Evolutionary conservation across 2,329 filamentous ascomycete species (phyloP).

Genomic region (Cladophialophora bantiana): DNA sequence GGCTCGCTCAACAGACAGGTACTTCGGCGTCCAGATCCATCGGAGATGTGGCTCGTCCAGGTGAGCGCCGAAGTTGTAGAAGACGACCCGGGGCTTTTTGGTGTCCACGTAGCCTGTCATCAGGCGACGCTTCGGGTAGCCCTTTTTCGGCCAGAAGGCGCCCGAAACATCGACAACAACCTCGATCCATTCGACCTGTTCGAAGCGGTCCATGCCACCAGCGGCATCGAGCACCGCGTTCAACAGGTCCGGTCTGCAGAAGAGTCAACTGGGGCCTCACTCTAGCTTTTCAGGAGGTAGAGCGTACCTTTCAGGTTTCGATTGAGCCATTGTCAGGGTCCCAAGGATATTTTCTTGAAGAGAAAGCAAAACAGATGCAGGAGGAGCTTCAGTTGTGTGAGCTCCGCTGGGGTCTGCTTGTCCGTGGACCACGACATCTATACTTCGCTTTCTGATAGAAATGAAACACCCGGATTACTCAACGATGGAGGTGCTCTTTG

Average conservation of each 20-base stretch:
- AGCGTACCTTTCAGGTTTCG: background rate
- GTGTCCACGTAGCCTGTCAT: background rate
- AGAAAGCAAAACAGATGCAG: too few species aligned
- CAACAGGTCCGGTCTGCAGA: constrained; percentile 1
- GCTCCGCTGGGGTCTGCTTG: background rate
- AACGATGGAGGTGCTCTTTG: background rate
- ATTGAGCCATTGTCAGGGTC: background rate
- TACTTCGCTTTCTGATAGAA: background rate
- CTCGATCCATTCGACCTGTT: background rate
- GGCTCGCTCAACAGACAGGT: background rate
- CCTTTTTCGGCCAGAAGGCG: background rate
- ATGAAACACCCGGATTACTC: background rate
- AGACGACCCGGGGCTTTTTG: background rate
- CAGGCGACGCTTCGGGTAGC: constrained; percentile 4
- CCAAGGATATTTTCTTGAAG: too few species aligned
- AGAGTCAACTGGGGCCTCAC: background rate
- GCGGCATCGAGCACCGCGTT: background rate
- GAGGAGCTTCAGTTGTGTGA: too few species aligned
- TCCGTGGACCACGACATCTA: background rate
- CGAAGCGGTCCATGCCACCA: background rate
- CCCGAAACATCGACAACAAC: background rate
- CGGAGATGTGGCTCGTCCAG: constrained; percentile 1
- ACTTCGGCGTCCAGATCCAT: constrained; percentile 12
- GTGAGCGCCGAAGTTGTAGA: constrained; percentile 5
- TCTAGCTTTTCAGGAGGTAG: background rate